phyloP scores from a whole-genome alignment of 345 rosid species.

The Garcia nutans region DNA sequence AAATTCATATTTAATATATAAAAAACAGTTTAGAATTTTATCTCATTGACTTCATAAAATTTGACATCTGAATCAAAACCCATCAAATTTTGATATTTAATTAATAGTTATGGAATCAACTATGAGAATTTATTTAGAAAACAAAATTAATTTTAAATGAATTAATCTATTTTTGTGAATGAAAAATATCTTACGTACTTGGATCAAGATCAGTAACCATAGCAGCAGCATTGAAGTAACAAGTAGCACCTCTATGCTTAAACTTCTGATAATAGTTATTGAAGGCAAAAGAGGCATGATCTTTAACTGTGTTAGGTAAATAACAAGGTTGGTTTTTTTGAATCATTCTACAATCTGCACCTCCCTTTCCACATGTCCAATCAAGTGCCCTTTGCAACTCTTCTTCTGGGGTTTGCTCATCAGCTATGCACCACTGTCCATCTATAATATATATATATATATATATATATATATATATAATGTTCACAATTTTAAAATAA shows the following conservation, averaged over 20 bases:
- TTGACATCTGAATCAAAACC: no score
- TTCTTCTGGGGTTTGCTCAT: slow-evolving; percentile 53
- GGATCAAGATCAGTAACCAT: slow-evolving; percentile 60
- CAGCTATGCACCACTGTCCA: slow-evolving; percentile 69
- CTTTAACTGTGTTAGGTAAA: slow-evolving; percentile 41
- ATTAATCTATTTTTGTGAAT: no score
- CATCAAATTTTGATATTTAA: no score
- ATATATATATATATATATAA: no score
- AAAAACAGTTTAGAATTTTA: no score
- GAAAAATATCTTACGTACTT: slow-evolving; percentile 30
- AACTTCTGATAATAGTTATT: slow-evolving; percentile 60
- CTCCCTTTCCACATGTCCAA: slow-evolving; percentile 66
- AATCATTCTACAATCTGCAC: slow-evolving; percentile 51
- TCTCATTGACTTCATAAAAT: no score
- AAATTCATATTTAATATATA: no score
- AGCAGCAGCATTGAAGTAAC: slow-evolving; percentile 61
- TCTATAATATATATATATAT: slow-evolving; percentile 24
- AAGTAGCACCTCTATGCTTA: slow-evolving; percentile 56
- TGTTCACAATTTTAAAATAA: no score
- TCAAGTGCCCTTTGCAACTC: slow-evolving; percentile 53
- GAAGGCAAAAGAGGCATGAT: slow-evolving; percentile 65
- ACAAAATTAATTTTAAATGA: no score
- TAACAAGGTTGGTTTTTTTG: slow-evolving; percentile 45
- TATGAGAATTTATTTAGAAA: no score
- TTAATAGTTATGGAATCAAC: no score